A percentile compares a stretch with the other conserved stretches of the same genome.
Evolutionary conservation across 2,329 filamentous ascomycete genomes (phyloP).

Genomic region (Aspergillus sp.): DNA sequence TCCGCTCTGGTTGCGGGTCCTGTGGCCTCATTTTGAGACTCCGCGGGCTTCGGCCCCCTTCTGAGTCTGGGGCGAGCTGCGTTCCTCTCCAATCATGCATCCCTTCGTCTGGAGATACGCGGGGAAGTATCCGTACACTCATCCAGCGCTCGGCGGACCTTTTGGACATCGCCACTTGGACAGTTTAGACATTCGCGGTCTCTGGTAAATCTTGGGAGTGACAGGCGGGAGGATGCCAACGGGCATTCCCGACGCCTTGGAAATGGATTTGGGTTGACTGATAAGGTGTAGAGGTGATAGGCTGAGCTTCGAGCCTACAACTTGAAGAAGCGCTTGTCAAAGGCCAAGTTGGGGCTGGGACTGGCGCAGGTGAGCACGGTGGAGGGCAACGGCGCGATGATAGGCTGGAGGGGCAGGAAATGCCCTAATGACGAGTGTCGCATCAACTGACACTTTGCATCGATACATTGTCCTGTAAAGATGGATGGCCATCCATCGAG

Average conservation of each 20-base stretch:
- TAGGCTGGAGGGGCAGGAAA: constrained; percentile 1
- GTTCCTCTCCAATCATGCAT: neutral
- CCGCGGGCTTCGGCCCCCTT: neutral
- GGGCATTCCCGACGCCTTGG: constrained; percentile 12
- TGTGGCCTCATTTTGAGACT: neutral
- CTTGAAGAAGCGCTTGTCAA: neutral
- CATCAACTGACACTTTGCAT: constrained; percentile 14
- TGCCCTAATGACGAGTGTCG: constrained; percentile 11
- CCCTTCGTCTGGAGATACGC: neutral
- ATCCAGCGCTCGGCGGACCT: neutral
- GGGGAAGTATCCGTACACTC: neutral
- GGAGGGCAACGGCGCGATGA: neutral
- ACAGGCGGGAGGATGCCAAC: neutral
- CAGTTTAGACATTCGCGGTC: neutral
- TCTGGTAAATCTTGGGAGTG: neutral
- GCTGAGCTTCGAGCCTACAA: neutral
- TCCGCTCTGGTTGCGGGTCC: neutral
- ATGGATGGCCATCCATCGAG: constrained; percentile 2
- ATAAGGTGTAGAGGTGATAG: neutral
- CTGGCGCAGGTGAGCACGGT: neutral
- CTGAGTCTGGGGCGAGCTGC: neutral
- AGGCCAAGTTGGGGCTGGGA: neutral
- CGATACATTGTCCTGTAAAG: neutral
- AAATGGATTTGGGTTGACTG: constrained; percentile 1
- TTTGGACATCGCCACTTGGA: neutral